Evolutionary conservation across 176 grass and related monocot species (phyloP), one percentile per base, ranked within the genome.

Genomic region (Eremochloa ophiuroides): DNA sequence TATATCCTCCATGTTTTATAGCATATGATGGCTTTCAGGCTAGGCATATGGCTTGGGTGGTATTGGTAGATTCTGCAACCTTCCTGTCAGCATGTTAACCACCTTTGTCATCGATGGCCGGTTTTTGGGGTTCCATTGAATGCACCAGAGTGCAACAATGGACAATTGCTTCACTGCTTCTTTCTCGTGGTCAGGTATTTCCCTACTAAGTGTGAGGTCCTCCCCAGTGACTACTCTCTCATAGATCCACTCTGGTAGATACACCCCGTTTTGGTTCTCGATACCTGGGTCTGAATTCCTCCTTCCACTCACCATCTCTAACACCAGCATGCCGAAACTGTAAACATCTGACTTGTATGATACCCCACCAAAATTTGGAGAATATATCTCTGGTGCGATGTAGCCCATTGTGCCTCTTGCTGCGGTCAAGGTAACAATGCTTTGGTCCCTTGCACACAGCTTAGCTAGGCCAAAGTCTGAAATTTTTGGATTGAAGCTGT

Each of bases 391-490:
- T 8, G 82, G 82, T 44, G 87, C 87, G 10, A 89, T 85, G n/a
- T 89, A 89, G 0, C 87, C 83, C 87, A 89, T 85, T 0, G 84
- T 87, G 14, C 88, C 84, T 43, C 88, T 84, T 7, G 80, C 76
- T 75, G 63, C 84, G 7, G 76, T 91, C 34, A 91, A 66, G 0
- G 84, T 87, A 8, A 91, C 6, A 4, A 88, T 71, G 65, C 91
- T 90, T 48, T 94, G 88, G 18, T 94, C 91, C 30, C 68, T 88
- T 15, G 88, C 48, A 51, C 91, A 94, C 2, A 91, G 25, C 69
- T 90, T 94, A 38, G 91, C 85, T 18, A 94, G 85, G n/a, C 85
- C 91, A 29, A 94, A 94, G 56, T 94, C n/a, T 58, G 53, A 58
- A 58, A 58, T 58, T 58, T 58, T 58, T 23, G 53, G 53, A 58